These are phyloP conservation scores for Marasmius oreades DNA, from an alignment of 1,284 basidiomycete species.

Conservation along the genomic window DNA sequence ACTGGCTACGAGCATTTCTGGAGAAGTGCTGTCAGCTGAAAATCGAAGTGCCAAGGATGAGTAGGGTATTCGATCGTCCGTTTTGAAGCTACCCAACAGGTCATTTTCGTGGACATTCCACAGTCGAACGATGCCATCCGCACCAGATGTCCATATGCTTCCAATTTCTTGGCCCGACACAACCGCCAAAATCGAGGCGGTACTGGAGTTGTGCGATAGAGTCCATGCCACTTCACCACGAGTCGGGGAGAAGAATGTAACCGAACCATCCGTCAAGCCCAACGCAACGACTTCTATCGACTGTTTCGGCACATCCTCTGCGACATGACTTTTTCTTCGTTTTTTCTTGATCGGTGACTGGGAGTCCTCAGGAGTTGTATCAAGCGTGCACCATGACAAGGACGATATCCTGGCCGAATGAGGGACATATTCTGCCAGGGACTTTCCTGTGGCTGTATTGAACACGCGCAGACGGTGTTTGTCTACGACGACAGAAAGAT, in stretches of 20 bases:
- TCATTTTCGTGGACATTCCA: constrained; percentile 55
- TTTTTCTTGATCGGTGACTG: constrained; percentile 40
- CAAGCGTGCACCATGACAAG: constrained; percentile 48
- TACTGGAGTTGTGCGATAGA: constrained; percentile 51
- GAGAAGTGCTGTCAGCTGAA: constrained; percentile 28
- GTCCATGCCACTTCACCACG: constrained; percentile 54
- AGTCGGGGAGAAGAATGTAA: constrained; percentile 54
- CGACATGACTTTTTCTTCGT: constrained; percentile 39
- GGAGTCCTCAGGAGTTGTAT: constrained; percentile 25
- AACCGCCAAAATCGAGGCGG: constrained; percentile 48
- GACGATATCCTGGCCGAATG: constrained; percentile 54
- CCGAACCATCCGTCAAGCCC: constrained; percentile 54
- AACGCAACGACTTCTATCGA: constrained; percentile 45
- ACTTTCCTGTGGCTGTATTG: constrained; percentile 51
- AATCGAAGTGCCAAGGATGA: constrained; percentile 47
- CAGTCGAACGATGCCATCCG: constrained; percentile 51
- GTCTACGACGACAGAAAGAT: constrained; percentile 67
- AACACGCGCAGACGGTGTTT: constrained; percentile 72
- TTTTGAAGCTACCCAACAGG: constrained; percentile 47
- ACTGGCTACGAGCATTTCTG: constrained; percentile 54
- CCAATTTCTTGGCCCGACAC: constrained; percentile 27
- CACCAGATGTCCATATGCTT: constrained; percentile 53
- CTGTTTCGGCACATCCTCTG: constrained; percentile 19
- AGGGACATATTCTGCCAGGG: constrained; percentile 56
- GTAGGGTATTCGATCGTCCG: constrained; percentile 53